Evolutionary conservation across 805 yeast genomes (phyloP), one percentile per base, ranked within the genome.

Genomic region (Suhomyces tanzawaensis): DNA sequence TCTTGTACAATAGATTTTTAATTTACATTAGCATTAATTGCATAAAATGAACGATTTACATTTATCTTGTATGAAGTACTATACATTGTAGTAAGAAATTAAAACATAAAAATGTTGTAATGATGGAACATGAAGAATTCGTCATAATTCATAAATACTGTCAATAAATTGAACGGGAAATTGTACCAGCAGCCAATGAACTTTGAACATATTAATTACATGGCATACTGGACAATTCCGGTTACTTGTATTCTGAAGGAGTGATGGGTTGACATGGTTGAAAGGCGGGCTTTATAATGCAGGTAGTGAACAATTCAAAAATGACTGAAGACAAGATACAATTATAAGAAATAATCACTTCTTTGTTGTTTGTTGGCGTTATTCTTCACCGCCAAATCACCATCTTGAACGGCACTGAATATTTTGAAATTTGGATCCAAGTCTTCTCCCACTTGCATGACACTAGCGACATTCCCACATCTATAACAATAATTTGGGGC

Each of bases 381-480:
- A 42, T 64, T 61, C 45, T 68, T 68, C 5, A 61, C 68, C 13
- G 59, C 55, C 41, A 67, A 49, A 48, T 68, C 74, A 28, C 87
- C 95, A 59, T 88, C 96, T 45, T 93, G 95, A 32, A 91, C 99
- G 8, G 98, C 98, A 53, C 88, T 82, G 64, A 93, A 93, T 16
- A 93, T 93, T 57, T 87, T 86, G 68, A 93, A 93, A 54, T 85
- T 83, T 8, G 97, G 96, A 47, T 80, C 84, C 51, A 85, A 69
- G 49, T 82, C 82, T 47, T 87, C 95, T 52, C 83, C 95, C 38
- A 93, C 85, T 60, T 89, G 87, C 99, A 91, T 91, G 13, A 91
- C 96, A 72, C 95, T 85, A 21, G 99, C 99, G 36, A 91, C 98
- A 58, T 91, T 91, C 42, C 99, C 99, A 69, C 98, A 91, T 55